Evolutionary conservation across 805 yeast species (phyloP).

Genomic region (Saccharomyces kudriavzevii): DNA sequence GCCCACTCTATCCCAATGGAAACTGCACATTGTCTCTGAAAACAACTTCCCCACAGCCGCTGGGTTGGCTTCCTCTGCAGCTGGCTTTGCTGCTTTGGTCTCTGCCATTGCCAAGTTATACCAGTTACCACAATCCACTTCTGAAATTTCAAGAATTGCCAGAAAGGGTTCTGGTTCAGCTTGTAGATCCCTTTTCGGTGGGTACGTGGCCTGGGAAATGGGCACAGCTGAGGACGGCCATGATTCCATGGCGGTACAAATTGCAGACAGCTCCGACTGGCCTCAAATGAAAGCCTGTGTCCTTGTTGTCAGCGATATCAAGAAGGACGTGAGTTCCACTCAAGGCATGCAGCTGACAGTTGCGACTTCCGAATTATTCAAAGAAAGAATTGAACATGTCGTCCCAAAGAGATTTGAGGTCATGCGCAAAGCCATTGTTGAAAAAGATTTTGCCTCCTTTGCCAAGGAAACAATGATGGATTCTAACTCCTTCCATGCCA

Average conservation of each 20-base stretch:
- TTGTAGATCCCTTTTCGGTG: constrained; percentile 93
- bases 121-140: constrained; percentile 72
- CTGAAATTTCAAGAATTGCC: constrained; percentile 87
- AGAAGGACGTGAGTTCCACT: constrained; percentile 92
- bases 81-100: constrained; percentile 95
- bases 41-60: constrained; percentile 99
- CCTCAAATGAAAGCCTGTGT: constrained; percentile 87
- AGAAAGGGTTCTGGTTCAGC: constrained; percentile 99
- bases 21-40: constrained; percentile 77
- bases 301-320: constrained; percentile 84
- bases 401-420: constrained; percentile 80
- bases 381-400: constrained; percentile 65
- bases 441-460: constrained; percentile 69
- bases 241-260: constrained; percentile 90
- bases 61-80: constrained; percentile 95
- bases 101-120: constrained; percentile 80
- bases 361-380: constrained; percentile 76
- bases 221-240: constrained; percentile 68
- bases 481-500: constrained; percentile 95
- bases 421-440: constrained; percentile 70
- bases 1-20: constrained; percentile 56
- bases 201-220: constrained; percentile 99
- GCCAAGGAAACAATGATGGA: constrained; percentile 93
- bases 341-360: constrained; percentile 96
- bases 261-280: constrained; percentile 84